Evolutionary conservation across 2,329 filamentous ascomycete species (phyloP).

Genomic region (Fusarium musae): DNA sequence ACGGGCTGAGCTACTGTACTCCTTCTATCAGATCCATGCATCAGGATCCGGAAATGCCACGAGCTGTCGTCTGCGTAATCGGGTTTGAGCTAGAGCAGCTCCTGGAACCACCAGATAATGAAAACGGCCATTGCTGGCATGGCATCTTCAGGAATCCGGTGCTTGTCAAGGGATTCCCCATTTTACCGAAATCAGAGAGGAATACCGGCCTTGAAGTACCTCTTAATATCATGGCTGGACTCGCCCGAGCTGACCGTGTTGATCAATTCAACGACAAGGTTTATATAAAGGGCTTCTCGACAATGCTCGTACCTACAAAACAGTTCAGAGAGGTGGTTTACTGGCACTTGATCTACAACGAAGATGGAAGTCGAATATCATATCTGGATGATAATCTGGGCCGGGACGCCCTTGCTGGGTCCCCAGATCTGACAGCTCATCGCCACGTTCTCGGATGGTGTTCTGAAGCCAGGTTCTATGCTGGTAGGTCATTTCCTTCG

Average conservation of each 20-base stretch:
- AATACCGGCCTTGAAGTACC: background rate
- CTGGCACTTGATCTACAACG: background rate
- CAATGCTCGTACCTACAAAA: background rate
- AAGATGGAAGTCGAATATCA: background rate
- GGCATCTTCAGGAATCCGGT: too few relatives aligned
- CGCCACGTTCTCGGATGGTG: constrained; percentile 4
- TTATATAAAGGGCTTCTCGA: background rate
- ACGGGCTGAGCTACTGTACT: fast-evolving
- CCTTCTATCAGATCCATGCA: fast-evolving
- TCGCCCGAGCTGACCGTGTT: background rate
- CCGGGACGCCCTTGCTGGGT: fast-evolving
- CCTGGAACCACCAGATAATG: too few relatives aligned
- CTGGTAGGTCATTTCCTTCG: fast-evolving
- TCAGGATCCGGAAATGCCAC: fast-evolving
- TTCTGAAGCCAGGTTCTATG: background rate
- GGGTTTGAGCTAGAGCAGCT: background rate
- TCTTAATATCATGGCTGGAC: background rate
- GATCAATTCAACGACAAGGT: background rate
- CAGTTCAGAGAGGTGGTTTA: background rate
- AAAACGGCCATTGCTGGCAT: too few relatives aligned
- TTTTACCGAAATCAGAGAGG: background rate
- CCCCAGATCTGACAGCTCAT: background rate
- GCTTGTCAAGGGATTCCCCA: too few relatives aligned
- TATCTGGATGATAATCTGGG: background rate
- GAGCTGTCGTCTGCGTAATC: background rate